Percentiles rank a stretch among this genome's conserved stretches.
These are phyloP conservation scores for Boletellus deceptivus DNA, from an alignment of 1,284 basidiomycete species.

Conservation along the genomic window DNA sequence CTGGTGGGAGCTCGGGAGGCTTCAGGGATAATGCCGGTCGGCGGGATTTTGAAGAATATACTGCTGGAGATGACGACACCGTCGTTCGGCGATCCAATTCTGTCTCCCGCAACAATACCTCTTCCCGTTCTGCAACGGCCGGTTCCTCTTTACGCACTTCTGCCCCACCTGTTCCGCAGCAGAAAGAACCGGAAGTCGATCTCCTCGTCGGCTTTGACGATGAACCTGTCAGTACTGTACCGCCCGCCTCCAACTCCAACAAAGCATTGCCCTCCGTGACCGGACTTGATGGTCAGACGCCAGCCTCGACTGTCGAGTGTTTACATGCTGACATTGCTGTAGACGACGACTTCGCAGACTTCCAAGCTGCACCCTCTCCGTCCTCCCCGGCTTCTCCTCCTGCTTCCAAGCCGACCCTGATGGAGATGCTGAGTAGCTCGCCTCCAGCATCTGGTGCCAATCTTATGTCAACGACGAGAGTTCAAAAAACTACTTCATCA, in stretches of 20 bases:
- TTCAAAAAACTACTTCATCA: slow-evolving; percentile 15
- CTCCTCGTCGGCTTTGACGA: slow-evolving; percentile 78
- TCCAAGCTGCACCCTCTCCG: slow-evolving; percentile 72
- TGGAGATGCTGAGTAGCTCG: slow-evolving; percentile 49
- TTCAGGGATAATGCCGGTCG: slow-evolving; percentile 60
- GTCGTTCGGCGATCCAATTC: slow-evolving; percentile 39
- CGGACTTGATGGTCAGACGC: slow-evolving; percentile 20
- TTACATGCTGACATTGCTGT: slow-evolving; percentile 12
- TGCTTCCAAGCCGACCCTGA: slow-evolving; percentile 46
- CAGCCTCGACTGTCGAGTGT: not conserved
- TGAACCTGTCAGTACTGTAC: slow-evolving; percentile 36
- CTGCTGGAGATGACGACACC: slow-evolving; percentile 91
- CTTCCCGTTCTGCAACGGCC: slow-evolving; percentile 19
- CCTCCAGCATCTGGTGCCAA: slow-evolving; percentile 23
- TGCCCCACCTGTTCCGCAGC: slow-evolving; percentile 41
- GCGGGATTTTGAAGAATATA: slow-evolving; percentile 87
- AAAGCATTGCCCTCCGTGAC: slow-evolving; percentile 57
- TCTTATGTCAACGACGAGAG: slow-evolving; percentile 12
- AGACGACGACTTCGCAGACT: slow-evolving; percentile 92
- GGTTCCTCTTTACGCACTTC: slow-evolving; percentile 35
- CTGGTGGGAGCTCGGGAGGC: slow-evolving; percentile 47
- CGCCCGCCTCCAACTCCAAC: slow-evolving; percentile 37
- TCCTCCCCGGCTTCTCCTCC: slow-evolving; percentile 35
- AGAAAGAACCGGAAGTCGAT: slow-evolving; percentile 57
- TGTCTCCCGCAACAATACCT: slow-evolving; percentile 24